Percentiles rank a stretch among this genome's conserved stretches.
Conservation (phyloP, 2,329 filamentous ascomycete genomes). For the Colletotrichum eremochloae region DNA sequence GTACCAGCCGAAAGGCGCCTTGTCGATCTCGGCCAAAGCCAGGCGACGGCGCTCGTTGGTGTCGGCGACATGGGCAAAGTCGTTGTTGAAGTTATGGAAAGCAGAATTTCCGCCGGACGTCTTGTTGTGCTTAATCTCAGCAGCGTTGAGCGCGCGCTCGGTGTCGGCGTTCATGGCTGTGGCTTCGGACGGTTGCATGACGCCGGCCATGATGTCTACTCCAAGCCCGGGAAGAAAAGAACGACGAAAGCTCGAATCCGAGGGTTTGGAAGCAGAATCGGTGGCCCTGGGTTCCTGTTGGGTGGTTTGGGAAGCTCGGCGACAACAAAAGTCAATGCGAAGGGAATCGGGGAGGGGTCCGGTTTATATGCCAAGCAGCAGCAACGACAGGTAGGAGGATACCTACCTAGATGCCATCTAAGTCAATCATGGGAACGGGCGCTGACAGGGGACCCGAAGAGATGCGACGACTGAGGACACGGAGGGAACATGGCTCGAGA, state of each 20-base stretch:
- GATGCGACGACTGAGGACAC: conserved; percentile 40
- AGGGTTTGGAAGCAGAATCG: conserved; percentile 1
- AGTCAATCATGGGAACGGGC: conserved; percentile 28
- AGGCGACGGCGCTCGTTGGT: conserved; percentile 83
- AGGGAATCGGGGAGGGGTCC: conserved; percentile 3
- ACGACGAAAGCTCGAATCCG: conserved; percentile 19
- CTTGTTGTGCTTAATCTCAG: conserved; percentile 49
- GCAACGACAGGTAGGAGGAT: neutral
- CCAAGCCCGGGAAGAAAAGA: conserved; percentile 32
- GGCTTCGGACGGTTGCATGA: conserved; percentile 25
- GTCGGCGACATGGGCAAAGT: conserved; percentile 74
- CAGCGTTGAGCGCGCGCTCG: conserved; percentile 11
- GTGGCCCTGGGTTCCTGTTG: conserved; percentile 7
- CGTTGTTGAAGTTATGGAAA: conserved; percentile 84
- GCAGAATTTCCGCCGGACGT: conserved; percentile 77
- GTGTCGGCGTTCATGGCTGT: conserved; percentile 9
- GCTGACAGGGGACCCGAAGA: conserved; percentile 6
- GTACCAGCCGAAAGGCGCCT: conserved; percentile 87
- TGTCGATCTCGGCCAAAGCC: conserved; percentile 85
- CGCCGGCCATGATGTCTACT: conserved; percentile 31
- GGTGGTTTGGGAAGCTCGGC: conserved; percentile 19
- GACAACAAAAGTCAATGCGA: conserved; percentile 17
- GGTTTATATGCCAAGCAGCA: conserved; percentile 28
- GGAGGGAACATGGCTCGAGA: conserved; percentile 35
- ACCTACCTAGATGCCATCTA: conserved; percentile 27